These are phyloP conservation scores for Gossypium raimondii DNA, from an alignment of 345 rosid genomes.

Conservation along the genomic window DNA sequence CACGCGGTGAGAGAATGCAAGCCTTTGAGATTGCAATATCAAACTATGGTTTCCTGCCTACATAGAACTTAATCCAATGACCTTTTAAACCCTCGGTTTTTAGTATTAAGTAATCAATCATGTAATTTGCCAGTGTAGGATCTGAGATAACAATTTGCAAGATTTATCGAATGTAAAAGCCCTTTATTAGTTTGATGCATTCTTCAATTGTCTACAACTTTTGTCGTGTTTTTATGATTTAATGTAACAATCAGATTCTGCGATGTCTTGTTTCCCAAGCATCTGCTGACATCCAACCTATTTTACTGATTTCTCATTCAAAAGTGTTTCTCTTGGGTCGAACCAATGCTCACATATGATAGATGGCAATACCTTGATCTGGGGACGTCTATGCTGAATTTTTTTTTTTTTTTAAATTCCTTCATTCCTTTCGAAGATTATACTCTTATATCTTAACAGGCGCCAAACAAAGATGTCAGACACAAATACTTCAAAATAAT, in stretches of 20 bases:
- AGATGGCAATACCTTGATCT: neutral
- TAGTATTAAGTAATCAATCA: neutral
- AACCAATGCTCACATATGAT: neutral
- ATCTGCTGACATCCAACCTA: neutral
- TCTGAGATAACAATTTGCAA: neutral
- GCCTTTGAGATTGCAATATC: constrained; percentile 76
- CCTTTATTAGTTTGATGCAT: neutral
- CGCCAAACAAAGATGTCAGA: neutral
- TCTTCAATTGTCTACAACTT: neutral
- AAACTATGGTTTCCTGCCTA: constrained; percentile 63
- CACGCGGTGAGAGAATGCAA: constrained; percentile 69
- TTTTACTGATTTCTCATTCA: no score
- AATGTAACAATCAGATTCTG: neutral
- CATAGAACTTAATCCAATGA: constrained; percentile 23
- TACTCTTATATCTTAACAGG: neutral
- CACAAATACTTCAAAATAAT: neutral
- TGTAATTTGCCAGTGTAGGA: neutral
- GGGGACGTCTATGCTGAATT: no score
- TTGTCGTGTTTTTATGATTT: neutral
- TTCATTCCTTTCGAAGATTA: no score
- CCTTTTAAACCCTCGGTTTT: neutral
- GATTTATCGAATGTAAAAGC: neutral
- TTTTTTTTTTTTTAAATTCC: no score
- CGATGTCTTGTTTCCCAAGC: neutral
- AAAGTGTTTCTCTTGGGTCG: neutral